Evolutionary conservation across 495 filamentous ascomycete genomes (phyloP).

Genomic region (Annulohypoxylon moriforme): DNA sequence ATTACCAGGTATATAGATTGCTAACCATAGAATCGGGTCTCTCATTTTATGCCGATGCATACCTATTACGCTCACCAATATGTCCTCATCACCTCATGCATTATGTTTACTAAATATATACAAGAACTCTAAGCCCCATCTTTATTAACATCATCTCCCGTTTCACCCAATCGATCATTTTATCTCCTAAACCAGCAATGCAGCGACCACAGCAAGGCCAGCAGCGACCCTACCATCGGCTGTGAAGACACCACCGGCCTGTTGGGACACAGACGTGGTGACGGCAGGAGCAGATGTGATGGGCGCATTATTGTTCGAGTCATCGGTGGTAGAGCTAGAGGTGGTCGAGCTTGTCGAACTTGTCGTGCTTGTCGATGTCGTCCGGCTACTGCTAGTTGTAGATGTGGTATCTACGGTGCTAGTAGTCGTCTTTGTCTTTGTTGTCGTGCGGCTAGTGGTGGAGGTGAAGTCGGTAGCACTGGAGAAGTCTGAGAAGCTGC

Average conservation of each 20-base stretch:
- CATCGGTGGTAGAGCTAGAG: not conserved
- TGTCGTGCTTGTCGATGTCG: slow-evolving; percentile 9
- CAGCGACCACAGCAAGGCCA: slow-evolving; percentile 30
- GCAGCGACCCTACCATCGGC: slow-evolving; percentile 31
- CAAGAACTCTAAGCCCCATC: slow-evolving; percentile 8
- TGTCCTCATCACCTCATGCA: not conserved
- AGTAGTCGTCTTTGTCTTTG: slow-evolving; percentile 23
- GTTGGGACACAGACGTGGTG: slow-evolving; percentile 24
- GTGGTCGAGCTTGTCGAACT: not conserved
- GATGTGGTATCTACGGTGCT: slow-evolving; percentile 12
- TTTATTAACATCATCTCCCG: not conserved
- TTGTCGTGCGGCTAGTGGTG: slow-evolving; percentile 34
- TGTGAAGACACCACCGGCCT: slow-evolving; percentile 38
- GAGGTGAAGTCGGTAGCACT: slow-evolving; percentile 23
- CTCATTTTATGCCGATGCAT: not conserved
- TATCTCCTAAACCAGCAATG: slow-evolving; percentile 33
- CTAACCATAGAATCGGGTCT: slow-evolving; percentile 1
- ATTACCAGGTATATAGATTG: slow-evolving; percentile 28
- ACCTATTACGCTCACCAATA: not conserved
- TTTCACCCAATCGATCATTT: not conserved
- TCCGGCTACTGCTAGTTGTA: slow-evolving; percentile 11
- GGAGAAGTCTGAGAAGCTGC: slow-evolving; percentile 15
- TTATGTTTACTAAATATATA: slow-evolving; percentile 16
- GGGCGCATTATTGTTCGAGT: slow-evolving; percentile 1
- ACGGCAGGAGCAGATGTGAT: slow-evolving; percentile 28